phyloP scores from a whole-genome alignment of 176 grass and related monocot species.

The Bonia amplexicaulis region DNA sequence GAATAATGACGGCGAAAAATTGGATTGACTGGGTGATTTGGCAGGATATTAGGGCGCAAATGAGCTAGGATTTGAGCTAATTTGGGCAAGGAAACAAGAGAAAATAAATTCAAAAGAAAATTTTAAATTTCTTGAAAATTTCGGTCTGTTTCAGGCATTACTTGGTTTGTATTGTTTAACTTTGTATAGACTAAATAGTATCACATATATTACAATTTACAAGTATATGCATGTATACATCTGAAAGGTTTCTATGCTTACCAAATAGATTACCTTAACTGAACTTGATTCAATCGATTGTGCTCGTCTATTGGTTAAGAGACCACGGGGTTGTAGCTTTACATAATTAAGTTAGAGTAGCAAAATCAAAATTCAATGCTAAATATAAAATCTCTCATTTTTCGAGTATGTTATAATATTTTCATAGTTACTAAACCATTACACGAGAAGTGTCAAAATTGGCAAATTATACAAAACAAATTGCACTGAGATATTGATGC shows the following conservation, averaged over 20 bases:
- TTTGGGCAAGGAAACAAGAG: too few species aligned
- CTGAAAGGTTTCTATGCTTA: neutral
- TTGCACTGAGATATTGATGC: neutral
- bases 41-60: too few species aligned
- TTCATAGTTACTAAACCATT: neutral
- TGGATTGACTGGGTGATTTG: too few species aligned
- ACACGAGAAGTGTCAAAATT: neutral
- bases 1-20: too few species aligned
- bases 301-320: neutral
- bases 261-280: neutral
- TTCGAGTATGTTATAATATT: neutral
- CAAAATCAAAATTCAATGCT: neutral
- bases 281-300: neutral
- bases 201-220: neutral
- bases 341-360: neutral
- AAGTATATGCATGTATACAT: neutral
- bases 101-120: too few species aligned
- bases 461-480: neutral
- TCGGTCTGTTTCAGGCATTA: too few species aligned
- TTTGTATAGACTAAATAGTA: neutral
- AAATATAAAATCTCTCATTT: neutral
- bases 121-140: too few species aligned
- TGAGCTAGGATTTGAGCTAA: too few species aligned
- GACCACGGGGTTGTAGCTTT: neutral
- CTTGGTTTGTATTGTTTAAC: neutral